Base-by-base conservation (phyloP, 1,284 basidiomycete genomes). In the Tilletia caries region DNA sequence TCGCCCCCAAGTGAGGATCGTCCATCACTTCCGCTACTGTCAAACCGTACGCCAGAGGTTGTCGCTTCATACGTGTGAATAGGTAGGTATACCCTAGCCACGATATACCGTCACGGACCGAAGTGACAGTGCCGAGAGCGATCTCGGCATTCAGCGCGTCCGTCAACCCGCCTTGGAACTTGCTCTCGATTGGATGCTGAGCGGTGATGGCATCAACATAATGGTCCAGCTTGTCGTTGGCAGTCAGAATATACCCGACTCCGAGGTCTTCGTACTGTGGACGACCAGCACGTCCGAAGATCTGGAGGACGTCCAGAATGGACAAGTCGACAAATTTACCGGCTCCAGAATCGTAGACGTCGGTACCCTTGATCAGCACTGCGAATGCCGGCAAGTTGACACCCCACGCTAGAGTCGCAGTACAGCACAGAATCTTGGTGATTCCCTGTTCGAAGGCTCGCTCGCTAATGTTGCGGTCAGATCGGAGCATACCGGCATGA, bases 51-150 rank as follows among this genome's bases (percentile, higher is more conserved):
- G 92, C 86, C 74, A 91, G 89, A 0, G 95, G 96, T 75, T 96
- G 96, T 81, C 91, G 92, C 67, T 89, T 88, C 93, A 98, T 96
- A 58, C 96, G 89, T 1, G 98, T 95, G 80, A 93, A 95, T 29
- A 98, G 88, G 83, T 98, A 99, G 0, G 96, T 98, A 82, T 97
- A 99, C 13, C 95, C 92, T 54, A 99, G 87, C 97, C 96, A 99
- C 70, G 91, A 90, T 6, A 97, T 89, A 18, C 91, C 96, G 82
- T 99, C 96, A 68, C 87, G 85, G 27, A 91, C 87, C 74, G 89
- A 96, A 2, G 92, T 88, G 13, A 99, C 96, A 0, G 96, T 98
- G 1, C 96, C 96, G 0, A 99, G 87, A 1, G 95, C 88, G 66
- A 98, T 91, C 81, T 99, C 96, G 6, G 95, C 96, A 80, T 98